Percentiles rank a stretch among this genome's conserved stretches.
Evolutionary conservation across 75 land plant genomes (phyloP).

Genomic region (Selaginella tamariscina): DNA sequence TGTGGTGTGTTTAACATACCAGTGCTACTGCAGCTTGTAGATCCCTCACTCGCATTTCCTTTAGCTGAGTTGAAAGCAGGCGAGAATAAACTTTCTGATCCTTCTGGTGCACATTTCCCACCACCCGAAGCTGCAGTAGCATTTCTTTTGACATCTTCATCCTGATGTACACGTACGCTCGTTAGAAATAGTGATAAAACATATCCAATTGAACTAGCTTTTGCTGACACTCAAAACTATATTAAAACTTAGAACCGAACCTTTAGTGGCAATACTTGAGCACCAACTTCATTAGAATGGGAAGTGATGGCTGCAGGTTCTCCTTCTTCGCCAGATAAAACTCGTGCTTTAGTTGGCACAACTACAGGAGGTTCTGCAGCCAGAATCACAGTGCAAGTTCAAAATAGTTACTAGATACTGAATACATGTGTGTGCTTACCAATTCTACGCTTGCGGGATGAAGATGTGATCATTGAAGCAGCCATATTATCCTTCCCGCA

Average conservation of each 20-base stretch:
- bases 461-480: background rate
- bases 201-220: no score
- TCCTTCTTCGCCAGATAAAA: background rate
- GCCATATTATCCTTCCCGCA: background rate
- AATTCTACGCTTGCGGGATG: background rate
- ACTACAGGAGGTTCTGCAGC: background rate
- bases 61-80: background rate
- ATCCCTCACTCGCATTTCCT: background rate
- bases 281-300: background rate
- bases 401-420: no score
- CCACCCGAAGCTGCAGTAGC: background rate
- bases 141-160: background rate
- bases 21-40: background rate
- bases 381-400: background rate
- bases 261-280: background rate
- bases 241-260: background rate
- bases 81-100: background rate
- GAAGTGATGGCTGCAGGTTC: background rate
- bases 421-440: slow-evolving; percentile 1
- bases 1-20: no score
- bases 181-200: no score
- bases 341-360: background rate
- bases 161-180: no score
- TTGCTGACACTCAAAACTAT: no score
- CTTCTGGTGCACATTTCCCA: background rate